Percentiles rank a stretch among this genome's conserved stretches.
Conservation (phyloP, 2,329 filamentous ascomycete species). For the Berkeleyomyces basicola region DNA sequence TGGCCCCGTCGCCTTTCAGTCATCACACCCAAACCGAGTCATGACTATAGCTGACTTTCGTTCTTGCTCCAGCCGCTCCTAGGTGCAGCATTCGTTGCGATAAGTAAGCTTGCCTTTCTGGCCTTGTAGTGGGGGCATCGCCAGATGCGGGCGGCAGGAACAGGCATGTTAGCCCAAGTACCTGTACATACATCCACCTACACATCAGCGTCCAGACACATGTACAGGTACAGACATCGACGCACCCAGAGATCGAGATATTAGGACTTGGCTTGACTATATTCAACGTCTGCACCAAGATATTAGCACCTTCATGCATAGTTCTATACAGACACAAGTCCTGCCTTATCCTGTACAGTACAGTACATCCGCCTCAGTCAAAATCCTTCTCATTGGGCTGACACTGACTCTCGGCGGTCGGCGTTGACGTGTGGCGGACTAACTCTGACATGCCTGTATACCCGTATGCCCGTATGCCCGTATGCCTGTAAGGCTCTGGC, state of each 20-base stretch:
- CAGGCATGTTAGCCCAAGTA: background rate
- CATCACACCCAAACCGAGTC: too few species aligned
- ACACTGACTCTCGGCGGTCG: background rate
- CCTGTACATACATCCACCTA: background rate
- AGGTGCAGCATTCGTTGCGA: background rate
- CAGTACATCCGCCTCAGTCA: background rate
- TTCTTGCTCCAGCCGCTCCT: background rate
- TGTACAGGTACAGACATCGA: too few species aligned
- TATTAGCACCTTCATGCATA: too few species aligned
- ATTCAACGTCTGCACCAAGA: too few species aligned
- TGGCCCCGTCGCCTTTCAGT: too few species aligned
- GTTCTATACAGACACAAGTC: too few species aligned
- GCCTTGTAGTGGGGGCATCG: background rate
- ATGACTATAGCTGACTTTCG: background rate
- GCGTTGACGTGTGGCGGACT: background rate
- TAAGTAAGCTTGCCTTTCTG: background rate
- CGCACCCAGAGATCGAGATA: too few species aligned
- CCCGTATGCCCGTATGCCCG: too few species aligned
- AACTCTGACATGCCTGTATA: too few species aligned
- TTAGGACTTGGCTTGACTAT: too few species aligned
- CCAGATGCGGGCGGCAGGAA: background rate
- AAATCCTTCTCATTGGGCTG: background rate
- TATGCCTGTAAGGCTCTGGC: background rate
- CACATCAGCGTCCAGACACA: too few species aligned
- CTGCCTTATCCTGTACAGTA: too few species aligned